Conservation (phyloP, 2,329 filamentous ascomycete genomes). For the Aspergillus terreus region DNA sequence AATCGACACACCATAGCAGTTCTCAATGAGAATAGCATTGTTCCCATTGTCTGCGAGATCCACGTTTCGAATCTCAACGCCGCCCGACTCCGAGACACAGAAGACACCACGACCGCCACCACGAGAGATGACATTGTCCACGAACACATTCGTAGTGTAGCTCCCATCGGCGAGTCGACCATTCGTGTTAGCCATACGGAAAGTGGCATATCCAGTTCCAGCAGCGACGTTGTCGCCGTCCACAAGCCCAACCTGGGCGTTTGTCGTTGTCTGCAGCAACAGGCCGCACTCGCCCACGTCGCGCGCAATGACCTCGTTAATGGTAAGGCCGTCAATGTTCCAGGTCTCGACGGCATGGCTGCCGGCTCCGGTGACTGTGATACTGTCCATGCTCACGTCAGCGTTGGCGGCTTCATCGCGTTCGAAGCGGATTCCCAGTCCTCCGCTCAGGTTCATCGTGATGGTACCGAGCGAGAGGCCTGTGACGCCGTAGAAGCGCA, state of each 20-base stretch:
- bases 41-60: slow-evolving; percentile 8
- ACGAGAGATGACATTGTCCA: slow-evolving; percentile 7
- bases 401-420: slow-evolving; percentile 11
- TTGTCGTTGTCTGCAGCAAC: slow-evolving; percentile 7
- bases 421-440: slow-evolving; percentile 11
- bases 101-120: slow-evolving; percentile 11
- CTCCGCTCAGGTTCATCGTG: slow-evolving; percentile 8
- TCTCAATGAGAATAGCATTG: slow-evolving; percentile 12
- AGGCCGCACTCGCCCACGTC: slow-evolving; percentile 12
- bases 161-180: slow-evolving; percentile 5
- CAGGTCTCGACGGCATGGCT: slow-evolving; percentile 13
- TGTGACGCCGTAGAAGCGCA: slow-evolving; percentile 9
- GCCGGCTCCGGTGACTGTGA: slow-evolving; percentile 7
- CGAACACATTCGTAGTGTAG: slow-evolving; percentile 9
- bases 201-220: slow-evolving; percentile 9
- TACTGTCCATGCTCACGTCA: slow-evolving; percentile 9
- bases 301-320: slow-evolving; percentile 7
- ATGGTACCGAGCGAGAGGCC: slow-evolving; percentile 8
- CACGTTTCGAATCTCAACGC: slow-evolving; percentile 5
- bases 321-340: slow-evolving; percentile 13
- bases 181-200: slow-evolving; percentile 10
- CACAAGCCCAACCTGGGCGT: slow-evolving; percentile 8
- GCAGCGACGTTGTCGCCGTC: slow-evolving; percentile 9
- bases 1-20: slow-evolving; percentile 10
- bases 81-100: slow-evolving; percentile 9